Percentiles rank a stretch among this genome's conserved stretches.
Evolutionary conservation across 805 yeast species (phyloP).

Genomic region (Suhomyces kilbournensis): DNA sequence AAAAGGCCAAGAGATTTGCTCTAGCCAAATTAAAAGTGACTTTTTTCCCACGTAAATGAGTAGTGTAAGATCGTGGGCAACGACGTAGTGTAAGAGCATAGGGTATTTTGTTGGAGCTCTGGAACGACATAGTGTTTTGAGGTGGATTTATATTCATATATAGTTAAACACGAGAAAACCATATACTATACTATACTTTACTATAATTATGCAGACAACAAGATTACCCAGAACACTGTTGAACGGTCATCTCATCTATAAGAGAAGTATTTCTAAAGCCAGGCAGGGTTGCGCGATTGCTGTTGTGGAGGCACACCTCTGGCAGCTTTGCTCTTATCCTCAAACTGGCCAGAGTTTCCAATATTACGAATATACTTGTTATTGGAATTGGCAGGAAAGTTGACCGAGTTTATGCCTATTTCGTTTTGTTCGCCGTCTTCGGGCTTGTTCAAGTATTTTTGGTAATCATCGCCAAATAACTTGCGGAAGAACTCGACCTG

Average conservation of each 20-base stretch:
- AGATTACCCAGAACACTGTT: background rate
- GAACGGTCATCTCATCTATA: too few species aligned
- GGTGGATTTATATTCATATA: background rate
- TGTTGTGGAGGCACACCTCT: conserved; percentile 12
- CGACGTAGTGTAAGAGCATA: too few species aligned
- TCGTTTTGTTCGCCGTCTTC: background rate
- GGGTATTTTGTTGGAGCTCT: too few species aligned
- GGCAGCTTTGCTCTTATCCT: background rate
- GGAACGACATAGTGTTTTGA: too few species aligned
- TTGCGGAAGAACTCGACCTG: background rate
- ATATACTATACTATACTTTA: too few species aligned
- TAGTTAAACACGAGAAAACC: background rate
- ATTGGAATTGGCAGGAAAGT: conserved; percentile 1
- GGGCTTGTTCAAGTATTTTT: background rate
- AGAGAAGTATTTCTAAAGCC: conserved; percentile 2
- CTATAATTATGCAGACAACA: background rate
- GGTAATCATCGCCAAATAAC: conserved; percentile 1
- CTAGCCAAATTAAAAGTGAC: too few species aligned
- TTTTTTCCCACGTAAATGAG: too few species aligned
- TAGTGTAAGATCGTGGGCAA: too few species aligned
- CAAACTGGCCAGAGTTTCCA: background rate
- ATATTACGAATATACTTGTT: background rate
- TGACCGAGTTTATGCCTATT: background rate
- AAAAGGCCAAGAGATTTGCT: too few species aligned
- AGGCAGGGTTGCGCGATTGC: conserved; percentile 10